Percentiles rank a stretch among this genome's conserved stretches.
Evolutionary conservation across 495 filamentous ascomycete genomes (phyloP).

Genomic region (Neurospora sp.): DNA sequence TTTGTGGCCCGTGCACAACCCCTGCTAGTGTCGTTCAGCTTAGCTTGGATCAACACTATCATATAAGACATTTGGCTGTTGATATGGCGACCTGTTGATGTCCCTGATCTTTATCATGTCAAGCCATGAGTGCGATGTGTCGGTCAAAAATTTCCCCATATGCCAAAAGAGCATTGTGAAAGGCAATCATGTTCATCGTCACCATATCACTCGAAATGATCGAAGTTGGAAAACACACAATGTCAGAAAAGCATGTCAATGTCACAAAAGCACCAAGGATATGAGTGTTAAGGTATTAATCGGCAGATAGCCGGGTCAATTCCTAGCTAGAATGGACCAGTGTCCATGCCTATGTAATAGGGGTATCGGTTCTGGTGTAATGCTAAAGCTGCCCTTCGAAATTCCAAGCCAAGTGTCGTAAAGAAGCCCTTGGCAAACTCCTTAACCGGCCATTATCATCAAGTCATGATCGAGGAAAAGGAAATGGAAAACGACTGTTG

Average conservation of each 20-base stretch:
- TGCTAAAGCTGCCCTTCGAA: neutral
- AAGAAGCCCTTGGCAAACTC: neutral
- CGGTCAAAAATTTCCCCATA: neutral
- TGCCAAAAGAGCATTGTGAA: neutral
- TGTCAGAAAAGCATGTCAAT: neutral
- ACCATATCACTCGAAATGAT: neutral
- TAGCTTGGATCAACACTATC: neutral
- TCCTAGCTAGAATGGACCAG: neutral
- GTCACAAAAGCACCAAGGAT: neutral
- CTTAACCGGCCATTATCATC: neutral
- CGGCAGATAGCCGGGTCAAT: neutral
- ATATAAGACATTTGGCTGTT: neutral
- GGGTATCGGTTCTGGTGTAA: neutral
- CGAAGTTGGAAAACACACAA: neutral
- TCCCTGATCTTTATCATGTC: neutral
- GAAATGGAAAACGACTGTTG: neutral
- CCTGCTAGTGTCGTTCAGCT: neutral
- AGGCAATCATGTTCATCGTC: neutral
- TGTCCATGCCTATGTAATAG: neutral
- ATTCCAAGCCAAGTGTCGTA: neutral
- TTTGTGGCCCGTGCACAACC: neutral
- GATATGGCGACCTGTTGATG: neutral
- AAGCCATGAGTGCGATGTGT: neutral
- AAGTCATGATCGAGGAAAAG: neutral
- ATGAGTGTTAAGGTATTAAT: neutral